Evolutionary conservation across 2,329 filamentous ascomycete species (phyloP).

Genomic region (Neonectria faginata): DNA sequence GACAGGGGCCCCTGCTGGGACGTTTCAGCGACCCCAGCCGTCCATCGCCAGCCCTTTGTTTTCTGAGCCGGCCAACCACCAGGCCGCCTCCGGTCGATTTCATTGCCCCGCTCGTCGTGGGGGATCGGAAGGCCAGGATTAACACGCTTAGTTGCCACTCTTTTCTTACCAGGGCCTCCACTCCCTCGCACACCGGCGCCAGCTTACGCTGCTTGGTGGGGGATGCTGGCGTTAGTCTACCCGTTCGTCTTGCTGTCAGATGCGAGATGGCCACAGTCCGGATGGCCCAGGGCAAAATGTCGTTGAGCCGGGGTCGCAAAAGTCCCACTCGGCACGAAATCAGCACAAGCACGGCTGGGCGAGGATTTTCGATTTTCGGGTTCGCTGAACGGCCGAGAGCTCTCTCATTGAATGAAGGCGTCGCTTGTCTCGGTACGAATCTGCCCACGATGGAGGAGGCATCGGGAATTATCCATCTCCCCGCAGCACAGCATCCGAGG

Average conservation of each 20-base stretch:
- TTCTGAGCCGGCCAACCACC: slow-evolving; percentile 36
- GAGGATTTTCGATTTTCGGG: slow-evolving; percentile 33
- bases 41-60: slow-evolving; percentile 38
- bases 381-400: slow-evolving; percentile 31
- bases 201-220: slow-evolving; percentile 39
- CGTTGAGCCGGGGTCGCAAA: slow-evolving; percentile 37
- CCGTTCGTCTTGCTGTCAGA: slow-evolving; percentile 48
- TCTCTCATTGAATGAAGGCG: not conserved
- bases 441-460: not conserved
- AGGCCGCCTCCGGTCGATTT: slow-evolving; percentile 26
- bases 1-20: slow-evolving; percentile 44
- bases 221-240: slow-evolving; percentile 51
- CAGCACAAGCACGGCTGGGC: slow-evolving; percentile 4
- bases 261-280: slow-evolving; percentile 43
- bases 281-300: slow-evolving; percentile 30
- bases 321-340: slow-evolving; percentile 28
- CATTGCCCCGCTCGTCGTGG: slow-evolving; percentile 34
- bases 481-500: slow-evolving; percentile 23
- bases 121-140: slow-evolving; percentile 40
- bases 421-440: slow-evolving; percentile 5
- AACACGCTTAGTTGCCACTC: slow-evolving; percentile 42
- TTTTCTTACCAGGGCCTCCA: slow-evolving; percentile 37
- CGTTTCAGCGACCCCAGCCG: slow-evolving; percentile 48
- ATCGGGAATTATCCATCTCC: slow-evolving; percentile 28
- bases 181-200: slow-evolving; percentile 43